Percentiles rank a stretch among this genome's conserved stretches.
Evolutionary conservation across 2,329 filamentous ascomycete species (phyloP).

Genomic region (Apiospora kogelbergensis): DNA sequence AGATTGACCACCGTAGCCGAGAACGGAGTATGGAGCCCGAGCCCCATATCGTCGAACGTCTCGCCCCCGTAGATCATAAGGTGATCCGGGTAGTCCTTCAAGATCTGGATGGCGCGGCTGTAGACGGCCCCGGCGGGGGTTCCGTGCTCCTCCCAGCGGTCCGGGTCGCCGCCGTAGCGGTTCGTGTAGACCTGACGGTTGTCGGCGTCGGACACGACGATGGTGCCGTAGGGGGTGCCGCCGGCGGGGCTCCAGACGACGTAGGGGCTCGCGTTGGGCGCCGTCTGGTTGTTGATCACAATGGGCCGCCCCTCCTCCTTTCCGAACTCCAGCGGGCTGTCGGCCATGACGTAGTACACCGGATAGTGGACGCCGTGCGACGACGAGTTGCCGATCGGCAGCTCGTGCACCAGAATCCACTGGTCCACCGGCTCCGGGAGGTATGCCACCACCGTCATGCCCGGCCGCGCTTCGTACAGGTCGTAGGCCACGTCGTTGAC

Average conservation of each 20-base stretch:
- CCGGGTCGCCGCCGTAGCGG: constrained; percentile 36
- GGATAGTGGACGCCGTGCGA: constrained; percentile 38
- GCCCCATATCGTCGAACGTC: constrained; percentile 14
- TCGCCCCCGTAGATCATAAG: constrained; percentile 35
- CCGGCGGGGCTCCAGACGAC: constrained; percentile 44
- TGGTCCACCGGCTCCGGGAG: constrained; percentile 51
- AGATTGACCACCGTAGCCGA: constrained; percentile 16
- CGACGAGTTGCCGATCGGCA: constrained; percentile 25
- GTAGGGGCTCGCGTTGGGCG: constrained; percentile 41
- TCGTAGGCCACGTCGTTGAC: constrained; percentile 62
- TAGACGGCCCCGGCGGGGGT: constrained; percentile 26
- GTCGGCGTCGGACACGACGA: constrained; percentile 41
- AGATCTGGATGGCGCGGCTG: constrained; percentile 27
- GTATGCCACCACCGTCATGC: constrained; percentile 63
- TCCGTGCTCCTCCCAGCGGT: constrained; percentile 36
- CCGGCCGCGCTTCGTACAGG: constrained; percentile 62
- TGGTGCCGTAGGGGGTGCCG: constrained; percentile 42
- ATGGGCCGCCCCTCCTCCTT: constrained; percentile 32
- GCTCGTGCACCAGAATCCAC: constrained; percentile 54
- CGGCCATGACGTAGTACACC: constrained; percentile 45
- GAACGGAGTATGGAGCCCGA: constrained; percentile 15
- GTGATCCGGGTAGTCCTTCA: constrained; percentile 22
- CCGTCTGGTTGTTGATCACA: constrained; percentile 28
- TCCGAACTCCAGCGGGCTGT: constrained; percentile 37
- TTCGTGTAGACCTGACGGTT: constrained; percentile 42